A percentile compares a stretch with the other conserved stretches of the same genome.
Evolutionary conservation across 345 rosid species (phyloP).

Genomic region (Aurinia saxatilis): DNA sequence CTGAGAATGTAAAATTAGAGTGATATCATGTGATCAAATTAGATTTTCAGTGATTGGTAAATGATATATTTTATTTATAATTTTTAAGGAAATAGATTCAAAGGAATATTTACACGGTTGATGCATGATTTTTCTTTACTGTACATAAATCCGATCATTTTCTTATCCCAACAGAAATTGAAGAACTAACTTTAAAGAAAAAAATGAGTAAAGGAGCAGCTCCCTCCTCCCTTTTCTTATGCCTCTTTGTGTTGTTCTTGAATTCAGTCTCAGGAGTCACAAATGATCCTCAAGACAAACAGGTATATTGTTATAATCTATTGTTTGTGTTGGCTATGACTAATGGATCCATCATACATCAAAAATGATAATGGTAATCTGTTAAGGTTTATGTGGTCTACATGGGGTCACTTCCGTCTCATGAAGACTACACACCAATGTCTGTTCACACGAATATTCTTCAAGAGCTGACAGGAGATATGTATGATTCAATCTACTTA

Average conservation of each 20-base stretch:
- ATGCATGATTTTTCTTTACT: too few species aligned
- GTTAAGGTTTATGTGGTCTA: conserved; percentile 16
- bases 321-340: too few species aligned
- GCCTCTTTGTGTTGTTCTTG: neutral
- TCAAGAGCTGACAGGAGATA: conserved; percentile 20
- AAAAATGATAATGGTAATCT: neutral
- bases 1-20: too few species aligned
- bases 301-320: neutral
- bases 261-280: neutral
- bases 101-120: too few species aligned
- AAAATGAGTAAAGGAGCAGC: neutral
- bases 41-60: too few species aligned
- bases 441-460: conserved; percentile 33
- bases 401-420: conserved; percentile 24
- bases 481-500: conserved; percentile 5
- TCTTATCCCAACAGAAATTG: too few species aligned
- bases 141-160: too few species aligned
- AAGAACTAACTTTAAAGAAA: too few species aligned
- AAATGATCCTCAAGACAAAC: neutral
- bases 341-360: too few species aligned
- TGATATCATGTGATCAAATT: too few species aligned
- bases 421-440: conserved; percentile 12
- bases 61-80: too few species aligned
- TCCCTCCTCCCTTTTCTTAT: neutral
- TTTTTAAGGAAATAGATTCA: too few species aligned